Percentiles rank a stretch among this genome's conserved stretches.
phyloP scores from a whole-genome alignment of 2,329 filamentous ascomycete genomes.

The Pseudogymnoascus sp. region DNA sequence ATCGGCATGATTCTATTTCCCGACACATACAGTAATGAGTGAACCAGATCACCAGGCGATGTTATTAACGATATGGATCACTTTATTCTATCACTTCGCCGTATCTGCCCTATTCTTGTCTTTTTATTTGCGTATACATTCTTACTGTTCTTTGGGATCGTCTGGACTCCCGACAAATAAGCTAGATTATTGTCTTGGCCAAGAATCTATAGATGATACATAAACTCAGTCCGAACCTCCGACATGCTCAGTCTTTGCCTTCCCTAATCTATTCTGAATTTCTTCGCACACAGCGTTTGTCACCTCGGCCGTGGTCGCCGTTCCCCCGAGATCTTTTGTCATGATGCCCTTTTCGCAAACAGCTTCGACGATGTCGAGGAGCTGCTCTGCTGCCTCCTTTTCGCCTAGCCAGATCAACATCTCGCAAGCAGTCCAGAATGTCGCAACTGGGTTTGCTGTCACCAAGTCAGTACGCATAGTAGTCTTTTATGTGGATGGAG shows the following conservation, averaged over 20 bases:
- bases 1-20: not conserved
- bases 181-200: too few species aligned
- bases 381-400: slow-evolving; percentile 38
- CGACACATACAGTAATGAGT: not conserved
- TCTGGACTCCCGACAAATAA: not conserved
- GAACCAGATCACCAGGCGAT: not conserved
- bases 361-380: slow-evolving; percentile 45
- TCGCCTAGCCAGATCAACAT: slow-evolving; percentile 52
- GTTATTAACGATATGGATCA: not conserved
- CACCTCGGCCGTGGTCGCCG: slow-evolving; percentile 16
- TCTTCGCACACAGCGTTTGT: slow-evolving; percentile 22
- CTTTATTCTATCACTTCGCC: not conserved
- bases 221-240: not conserved
- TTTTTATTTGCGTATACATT: not conserved
- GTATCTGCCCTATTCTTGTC: not conserved
- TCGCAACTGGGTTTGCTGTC: slow-evolving; percentile 50
- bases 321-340: slow-evolving; percentile 5
- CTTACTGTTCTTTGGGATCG: not conserved
- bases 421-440: slow-evolving; percentile 50
- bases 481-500: not conserved
- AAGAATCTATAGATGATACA: not conserved
- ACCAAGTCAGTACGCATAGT: slow-evolving; percentile 34
- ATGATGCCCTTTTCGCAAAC: slow-evolving; percentile 38
- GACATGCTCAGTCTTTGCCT: not conserved
- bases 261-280: slow-evolving; percentile 14